phyloP scores from a whole-genome alignment of 2,329 filamentous ascomycete genomes.

The Aspergillus aculeatinus region DNA sequence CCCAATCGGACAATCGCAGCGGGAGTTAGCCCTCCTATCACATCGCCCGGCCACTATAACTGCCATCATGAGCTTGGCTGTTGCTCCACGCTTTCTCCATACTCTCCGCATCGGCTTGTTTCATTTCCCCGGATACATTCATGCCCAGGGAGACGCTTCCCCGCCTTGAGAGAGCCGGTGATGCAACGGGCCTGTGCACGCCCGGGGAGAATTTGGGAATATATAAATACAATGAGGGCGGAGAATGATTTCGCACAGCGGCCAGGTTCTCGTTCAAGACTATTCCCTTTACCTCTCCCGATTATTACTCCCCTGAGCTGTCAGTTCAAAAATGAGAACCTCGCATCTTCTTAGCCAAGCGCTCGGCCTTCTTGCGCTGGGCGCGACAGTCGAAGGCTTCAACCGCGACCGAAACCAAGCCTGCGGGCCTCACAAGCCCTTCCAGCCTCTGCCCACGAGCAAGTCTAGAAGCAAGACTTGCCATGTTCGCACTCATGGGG shows the following conservation, averaged over 20 bases:
- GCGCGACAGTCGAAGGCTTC: slow-evolving; percentile 19
- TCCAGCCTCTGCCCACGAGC: slow-evolving; percentile 30
- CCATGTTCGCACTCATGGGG: slow-evolving; percentile 28
- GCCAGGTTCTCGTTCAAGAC: neutral
- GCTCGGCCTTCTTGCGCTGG: slow-evolving; percentile 23
- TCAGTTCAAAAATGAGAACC: slow-evolving; percentile 25
- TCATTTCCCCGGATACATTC: slow-evolving; percentile 4
- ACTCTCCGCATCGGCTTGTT: neutral
- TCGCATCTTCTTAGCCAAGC: slow-evolving; percentile 23
- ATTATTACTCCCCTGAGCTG: neutral
- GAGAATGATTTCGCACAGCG: neutral
- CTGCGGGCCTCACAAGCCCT: slow-evolving; percentile 30
- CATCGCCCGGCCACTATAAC: neutral
- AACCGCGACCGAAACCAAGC: slow-evolving; percentile 23
- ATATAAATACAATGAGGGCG: neutral
- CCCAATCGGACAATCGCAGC: slow-evolving; percentile 8
- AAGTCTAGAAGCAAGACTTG: slow-evolving; percentile 28
- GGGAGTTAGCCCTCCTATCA: slow-evolving; percentile 5
- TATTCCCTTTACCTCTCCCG: neutral
- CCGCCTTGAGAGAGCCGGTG: neutral
- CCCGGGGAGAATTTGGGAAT: too few relatives aligned
- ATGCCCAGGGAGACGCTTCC: neutral
- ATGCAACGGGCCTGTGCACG: neutral
- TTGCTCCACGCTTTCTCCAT: neutral
- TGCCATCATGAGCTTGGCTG: neutral